These are phyloP conservation scores for Chaetomidium leptoderma DNA, from an alignment of 495 filamentous ascomycete species.

Conservation along the genomic window DNA sequence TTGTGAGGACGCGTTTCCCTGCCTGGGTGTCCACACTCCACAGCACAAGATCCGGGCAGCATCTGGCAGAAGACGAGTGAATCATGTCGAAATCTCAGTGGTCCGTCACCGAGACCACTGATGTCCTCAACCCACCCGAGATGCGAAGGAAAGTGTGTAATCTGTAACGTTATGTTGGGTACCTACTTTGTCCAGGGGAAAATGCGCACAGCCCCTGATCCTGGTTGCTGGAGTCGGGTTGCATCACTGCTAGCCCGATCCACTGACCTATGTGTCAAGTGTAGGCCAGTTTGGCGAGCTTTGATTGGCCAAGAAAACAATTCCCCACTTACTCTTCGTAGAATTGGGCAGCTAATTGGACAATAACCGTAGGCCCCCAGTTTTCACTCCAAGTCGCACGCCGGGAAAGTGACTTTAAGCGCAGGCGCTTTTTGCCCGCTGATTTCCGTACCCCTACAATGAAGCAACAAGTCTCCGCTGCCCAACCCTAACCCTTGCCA, in stretches of 20 bases:
- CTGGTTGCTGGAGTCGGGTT: neutral
- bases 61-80: neutral
- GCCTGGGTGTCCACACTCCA: neutral
- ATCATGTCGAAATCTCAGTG: too few species aligned
- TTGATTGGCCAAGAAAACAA: neutral
- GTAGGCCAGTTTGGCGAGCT: neutral
- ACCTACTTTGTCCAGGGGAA: neutral
- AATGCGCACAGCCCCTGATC: neutral
- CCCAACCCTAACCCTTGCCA: neutral
- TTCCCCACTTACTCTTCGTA: neutral
- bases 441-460: neutral
- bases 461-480: too few species aligned
- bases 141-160: too few species aligned
- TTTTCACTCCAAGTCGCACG: neutral
- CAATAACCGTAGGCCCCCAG: neutral
- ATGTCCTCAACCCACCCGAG: too few species aligned
- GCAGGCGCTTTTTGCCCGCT: neutral
- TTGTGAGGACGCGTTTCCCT: too few species aligned
- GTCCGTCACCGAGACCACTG: too few species aligned
- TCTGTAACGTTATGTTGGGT: neutral
- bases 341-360: neutral
- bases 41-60: constrained; percentile 4
- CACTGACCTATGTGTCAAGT: neutral
- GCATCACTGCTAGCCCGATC: neutral
- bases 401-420: neutral